Base-by-base conservation (phyloP, 2,329 filamentous ascomycete genomes). In the Aspergillus brasiliensis region DNA sequence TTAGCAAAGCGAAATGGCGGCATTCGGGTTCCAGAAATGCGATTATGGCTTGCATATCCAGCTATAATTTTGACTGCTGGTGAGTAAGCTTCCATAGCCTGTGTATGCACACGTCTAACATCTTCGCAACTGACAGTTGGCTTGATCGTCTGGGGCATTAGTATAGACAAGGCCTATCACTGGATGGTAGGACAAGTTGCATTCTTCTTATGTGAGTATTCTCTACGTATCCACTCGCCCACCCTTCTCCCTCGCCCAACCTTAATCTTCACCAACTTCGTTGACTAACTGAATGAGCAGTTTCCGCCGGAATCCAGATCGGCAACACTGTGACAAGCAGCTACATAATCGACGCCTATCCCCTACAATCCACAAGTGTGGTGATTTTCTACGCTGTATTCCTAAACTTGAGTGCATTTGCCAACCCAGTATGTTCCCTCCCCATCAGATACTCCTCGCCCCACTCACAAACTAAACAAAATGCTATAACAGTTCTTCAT, bases 151-250 rank as follows among this genome's bases (percentile, higher is more conserved):
- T 86, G 84, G 84, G 84, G 84, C 0, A 67, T 86, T 44, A 84
- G 81, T 54, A 73, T 86, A 13, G 83, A 85, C 59, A 76, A 74
- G 42, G 68, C 68, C 0, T 84, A 82, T 65, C 83, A 86, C 69
- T 86, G 83, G 82, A 82, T 84, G 37, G 80, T 84, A 0, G 84
- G 83, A 1, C 83, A 86, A 61, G 71, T 85, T 3, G 82, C 81
- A 0, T 82, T 86, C 61, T 83, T 83, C 61, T 67, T 86, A 1
- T 84, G 81, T 83, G 72, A 72, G 78, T 72, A 19, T 34, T 19
- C 21, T 44, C 21, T 4, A 8, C 28, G 10, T 31, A 31, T 10
- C 28, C 10, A 28, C 28, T 5, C 25, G 4, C 7, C 25, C 25
- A 5, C 25, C 2, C 38, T 15, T 49, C 3, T n/a, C 7, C 19